Percentiles rank a stretch among this genome's conserved stretches.
Evolutionary conservation across 225 moss, liverwort and hornwort species (phyloP).

Genomic region (Antitrichia curtipendula): DNA sequence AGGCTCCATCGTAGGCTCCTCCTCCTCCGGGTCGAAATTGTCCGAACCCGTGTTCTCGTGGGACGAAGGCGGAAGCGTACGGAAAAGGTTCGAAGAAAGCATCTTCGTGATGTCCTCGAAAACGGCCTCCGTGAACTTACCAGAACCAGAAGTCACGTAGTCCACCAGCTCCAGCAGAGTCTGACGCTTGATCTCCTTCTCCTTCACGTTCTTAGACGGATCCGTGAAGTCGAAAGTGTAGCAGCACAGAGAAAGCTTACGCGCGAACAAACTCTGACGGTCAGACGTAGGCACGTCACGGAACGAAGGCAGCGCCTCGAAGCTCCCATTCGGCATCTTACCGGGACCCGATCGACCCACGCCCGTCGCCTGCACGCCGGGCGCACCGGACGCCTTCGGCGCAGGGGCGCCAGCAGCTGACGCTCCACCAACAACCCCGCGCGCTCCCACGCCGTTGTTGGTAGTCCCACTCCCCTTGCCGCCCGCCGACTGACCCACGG

Average conservation of each 20-base stretch:
- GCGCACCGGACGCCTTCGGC: background rate
- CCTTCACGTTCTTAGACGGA: constrained; percentile 11
- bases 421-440: background rate
- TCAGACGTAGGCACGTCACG: constrained; percentile 40
- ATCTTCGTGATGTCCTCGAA: background rate
- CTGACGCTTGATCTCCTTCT: background rate
- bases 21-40: background rate
- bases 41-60: background rate
- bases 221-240: constrained; percentile 45
- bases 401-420: background rate
- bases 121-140: background rate
- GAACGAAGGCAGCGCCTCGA: constrained; percentile 24
- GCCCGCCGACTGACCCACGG: background rate
- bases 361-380: background rate
- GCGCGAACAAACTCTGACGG: constrained; percentile 30
- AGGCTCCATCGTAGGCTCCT: background rate
- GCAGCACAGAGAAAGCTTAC: constrained; percentile 34
- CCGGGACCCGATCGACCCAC: background rate
- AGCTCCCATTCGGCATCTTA: constrained; percentile 18
- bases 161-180: background rate
- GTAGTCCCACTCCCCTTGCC: background rate
- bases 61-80: background rate
- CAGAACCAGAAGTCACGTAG: background rate
- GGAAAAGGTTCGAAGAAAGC: background rate
- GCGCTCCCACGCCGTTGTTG: background rate